These are phyloP conservation scores for Ceratocystis huliohia DNA, from an alignment of 2,329 filamentous ascomycete species.

Conservation along the genomic window DNA sequence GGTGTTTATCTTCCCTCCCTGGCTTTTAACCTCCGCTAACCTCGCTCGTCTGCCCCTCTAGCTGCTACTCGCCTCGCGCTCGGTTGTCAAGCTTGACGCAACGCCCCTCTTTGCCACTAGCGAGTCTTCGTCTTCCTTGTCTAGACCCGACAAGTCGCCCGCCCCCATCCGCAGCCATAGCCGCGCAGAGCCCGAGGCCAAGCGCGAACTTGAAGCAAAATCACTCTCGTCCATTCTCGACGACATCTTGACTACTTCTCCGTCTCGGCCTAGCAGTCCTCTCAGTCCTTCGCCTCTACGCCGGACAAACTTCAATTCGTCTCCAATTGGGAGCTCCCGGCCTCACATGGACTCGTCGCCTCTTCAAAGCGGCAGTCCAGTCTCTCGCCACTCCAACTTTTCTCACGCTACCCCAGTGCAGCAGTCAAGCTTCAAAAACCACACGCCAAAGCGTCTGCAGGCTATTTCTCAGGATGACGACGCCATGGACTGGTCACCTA, in stretches of 20 bases:
- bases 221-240: conserved; percentile 38
- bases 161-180: conserved; percentile 1
- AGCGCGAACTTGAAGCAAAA: conserved; percentile 28
- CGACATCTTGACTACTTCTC: conserved; percentile 29
- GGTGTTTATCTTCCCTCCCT: not conserved
- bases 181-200: conserved; percentile 11
- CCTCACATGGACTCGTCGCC: conserved; percentile 3
- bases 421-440: conserved; percentile 11
- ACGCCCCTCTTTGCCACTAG: conserved; percentile 38
- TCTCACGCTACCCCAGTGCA: not conserved
- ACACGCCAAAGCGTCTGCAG: conserved; percentile 16
- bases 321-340: conserved; percentile 5
- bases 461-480: conserved; percentile 35
- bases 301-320: conserved; percentile 16
- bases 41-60: not conserved
- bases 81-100: conserved; percentile 37
- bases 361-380: not conserved
- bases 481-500: conserved; percentile 57
- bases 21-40: not conserved
- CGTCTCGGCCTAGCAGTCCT: conserved; percentile 22
- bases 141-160: not conserved
- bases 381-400: conserved; percentile 14
- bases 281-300: conserved; percentile 17
- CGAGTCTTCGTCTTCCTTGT: conserved; percentile 9
- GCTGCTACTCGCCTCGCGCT: not conserved